Evolutionary conservation across 2,329 filamentous ascomycete genomes (phyloP), one percentile per base, ranked within the genome.

Genomic region (Fonsecaea pugnacius): DNA sequence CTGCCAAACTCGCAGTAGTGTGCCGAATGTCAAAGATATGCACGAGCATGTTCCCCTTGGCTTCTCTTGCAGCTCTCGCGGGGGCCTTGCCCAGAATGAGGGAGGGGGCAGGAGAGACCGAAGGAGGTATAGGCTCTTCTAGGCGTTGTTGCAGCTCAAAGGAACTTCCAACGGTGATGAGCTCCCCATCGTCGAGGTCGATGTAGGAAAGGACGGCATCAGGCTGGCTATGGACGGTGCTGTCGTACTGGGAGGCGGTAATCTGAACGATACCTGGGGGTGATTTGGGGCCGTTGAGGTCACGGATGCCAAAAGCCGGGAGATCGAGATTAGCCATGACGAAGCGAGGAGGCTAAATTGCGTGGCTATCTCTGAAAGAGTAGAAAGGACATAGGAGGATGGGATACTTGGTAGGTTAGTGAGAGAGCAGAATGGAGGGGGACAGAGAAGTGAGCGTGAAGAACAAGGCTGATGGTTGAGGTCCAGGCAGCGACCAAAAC

Each of bases 91-190:
- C 53, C 21, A 66, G 60, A 12, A 50, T n/a, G 9, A 18, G 27
- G 33, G 57, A 50, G 33, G 43, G 57, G 36, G 14, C 18, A 8
- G 12, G 10, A 24, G 30, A 10, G 38, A 38, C 54, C 36, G 60
- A 55, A 38, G 53, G 38, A 18, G 36, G 51, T 16, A 64, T 54
- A 33, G 78, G 76, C 60, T 82, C 80, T 32, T 79, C 77, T 8
- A 82, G 75, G 51, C 79, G 78, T 64, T 82, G 78, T 35, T 73
- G 72, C 53, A 82, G 77, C 67, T 82, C 80, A 27, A 80, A 71
- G 52, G 79, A 77, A 24, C 79, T 81, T 43, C 80, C 80, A 64
- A 82, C 80, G 6, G 77, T 81, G 61, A 82, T 79, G 35, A 74
- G 71, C 60, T 80, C 79, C 1, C 77, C 78, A 65, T 81, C 79